Percentiles rank a stretch among this genome's conserved stretches.
Conservation (phyloP, 768 basidiomycete species). For the Suillus lakei region DNA sequence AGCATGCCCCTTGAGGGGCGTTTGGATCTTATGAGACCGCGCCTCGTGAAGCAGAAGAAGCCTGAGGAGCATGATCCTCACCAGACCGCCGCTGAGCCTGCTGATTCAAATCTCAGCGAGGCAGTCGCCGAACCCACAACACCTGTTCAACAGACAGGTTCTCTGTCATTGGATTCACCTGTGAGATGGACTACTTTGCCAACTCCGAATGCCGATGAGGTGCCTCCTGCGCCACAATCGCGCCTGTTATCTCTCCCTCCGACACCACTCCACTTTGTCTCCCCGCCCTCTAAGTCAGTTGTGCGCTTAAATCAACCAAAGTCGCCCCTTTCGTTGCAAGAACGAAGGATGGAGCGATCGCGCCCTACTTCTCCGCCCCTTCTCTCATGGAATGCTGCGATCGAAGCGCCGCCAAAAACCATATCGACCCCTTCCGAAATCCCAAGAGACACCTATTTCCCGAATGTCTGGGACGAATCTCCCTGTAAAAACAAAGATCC, state of each 20-base stretch:
- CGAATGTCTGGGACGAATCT: slow-evolving; percentile 85
- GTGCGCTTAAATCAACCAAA: slow-evolving; percentile 27
- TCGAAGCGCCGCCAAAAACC: slow-evolving; percentile 77
- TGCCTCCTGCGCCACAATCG: slow-evolving; percentile 66
- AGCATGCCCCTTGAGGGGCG: slow-evolving; percentile 88
- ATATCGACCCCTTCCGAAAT: slow-evolving; percentile 61
- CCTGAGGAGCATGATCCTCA: slow-evolving; percentile 11
- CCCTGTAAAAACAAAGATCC: slow-evolving; percentile 46
- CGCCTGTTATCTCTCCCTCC: slow-evolving; percentile 53
- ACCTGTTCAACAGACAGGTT: slow-evolving; percentile 38
- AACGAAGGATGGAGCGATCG: slow-evolving; percentile 30
- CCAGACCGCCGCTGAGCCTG: slow-evolving; percentile 6
- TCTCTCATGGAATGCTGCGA: slow-evolving; percentile 79
- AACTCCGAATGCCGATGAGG: slow-evolving; percentile 64
- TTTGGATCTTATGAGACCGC: slow-evolving; percentile 77
- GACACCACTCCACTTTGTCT: slow-evolving; percentile 31
- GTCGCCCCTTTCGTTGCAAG: slow-evolving; percentile 21
- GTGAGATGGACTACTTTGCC: slow-evolving; percentile 56
- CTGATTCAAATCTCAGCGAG: slow-evolving; percentile 23
- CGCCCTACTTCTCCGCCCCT: slow-evolving; percentile 66
- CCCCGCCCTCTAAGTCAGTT: slow-evolving; percentile 23
- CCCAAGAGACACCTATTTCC: slow-evolving; percentile 77
- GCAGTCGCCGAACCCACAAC: slow-evolving; percentile 38
- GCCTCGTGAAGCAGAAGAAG: slow-evolving; percentile 27
- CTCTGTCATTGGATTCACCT: slow-evolving; percentile 38